phyloP scores from a whole-genome alignment of 441 rosid genomes.

The Eutrema salsugineum region DNA sequence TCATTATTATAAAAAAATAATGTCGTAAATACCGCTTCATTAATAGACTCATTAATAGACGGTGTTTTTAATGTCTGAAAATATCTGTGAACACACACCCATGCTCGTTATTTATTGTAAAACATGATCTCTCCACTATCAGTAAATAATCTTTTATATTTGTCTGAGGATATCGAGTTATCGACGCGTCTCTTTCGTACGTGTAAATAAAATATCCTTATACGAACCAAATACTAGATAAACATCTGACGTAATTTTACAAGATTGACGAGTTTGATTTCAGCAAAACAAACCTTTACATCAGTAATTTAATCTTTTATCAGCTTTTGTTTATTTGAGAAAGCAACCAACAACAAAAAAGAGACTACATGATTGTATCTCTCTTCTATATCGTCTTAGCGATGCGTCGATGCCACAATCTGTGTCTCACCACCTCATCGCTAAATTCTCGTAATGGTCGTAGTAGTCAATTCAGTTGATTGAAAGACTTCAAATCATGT shows the following conservation, averaged over 20 bases:
- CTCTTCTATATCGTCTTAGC: too few relatives aligned
- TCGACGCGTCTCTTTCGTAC: conserved; percentile 1
- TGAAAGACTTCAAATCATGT: too few relatives aligned
- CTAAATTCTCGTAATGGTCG: too few relatives aligned
- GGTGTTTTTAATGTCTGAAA: conserved; percentile 12
- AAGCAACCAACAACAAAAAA: too few relatives aligned
- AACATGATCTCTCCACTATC: conserved; percentile 19
- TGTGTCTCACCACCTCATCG: too few relatives aligned
- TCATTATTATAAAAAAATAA: too few relatives aligned
- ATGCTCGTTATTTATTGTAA: conserved; percentile 1
- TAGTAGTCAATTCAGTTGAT: too few relatives aligned
- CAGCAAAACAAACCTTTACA: not conserved
- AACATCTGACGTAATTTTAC: not conserved
- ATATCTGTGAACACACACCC: conserved; percentile 2
- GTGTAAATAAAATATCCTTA: not conserved
- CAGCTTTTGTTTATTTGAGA: too few relatives aligned
- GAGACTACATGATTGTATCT: too few relatives aligned
- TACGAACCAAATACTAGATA: not conserved
- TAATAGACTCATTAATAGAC: conserved; percentile 22
- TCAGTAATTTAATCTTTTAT: not conserved
- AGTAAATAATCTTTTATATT: not conserved
- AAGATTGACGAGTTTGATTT: not conserved
- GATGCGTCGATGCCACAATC: too few relatives aligned
- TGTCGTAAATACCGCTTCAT: not conserved
- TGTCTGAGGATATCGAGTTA: not conserved